phyloP scores from a whole-genome alignment of 495 filamentous ascomycete species.

The Parathielavia appendiculata region DNA sequence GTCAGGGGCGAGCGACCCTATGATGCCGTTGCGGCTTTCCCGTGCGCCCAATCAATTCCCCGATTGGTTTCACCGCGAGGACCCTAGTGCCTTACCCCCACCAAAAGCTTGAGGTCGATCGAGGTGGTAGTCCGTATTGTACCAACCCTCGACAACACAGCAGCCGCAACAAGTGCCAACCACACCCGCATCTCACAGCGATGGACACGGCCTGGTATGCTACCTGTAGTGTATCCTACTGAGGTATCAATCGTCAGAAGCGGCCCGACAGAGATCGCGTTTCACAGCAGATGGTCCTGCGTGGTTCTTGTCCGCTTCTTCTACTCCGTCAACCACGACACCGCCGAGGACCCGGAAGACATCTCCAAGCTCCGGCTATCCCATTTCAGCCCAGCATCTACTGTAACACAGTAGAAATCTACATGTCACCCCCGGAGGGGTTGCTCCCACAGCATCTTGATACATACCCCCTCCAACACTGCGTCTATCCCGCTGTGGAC shows the following conservation, averaged over 20 bases:
- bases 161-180: too few species aligned
- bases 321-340: not conserved
- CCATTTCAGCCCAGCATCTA: too few species aligned
- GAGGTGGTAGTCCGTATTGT: too few species aligned
- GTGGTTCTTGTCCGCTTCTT: too few species aligned
- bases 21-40: slow-evolving; percentile 12
- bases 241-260: not conserved
- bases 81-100: not conserved
- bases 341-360: too few species aligned
- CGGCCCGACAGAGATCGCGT: not conserved
- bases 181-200: not conserved
- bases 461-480: not conserved
- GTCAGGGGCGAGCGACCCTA: slow-evolving; percentile 1
- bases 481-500: not conserved
- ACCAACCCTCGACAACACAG: not conserved
- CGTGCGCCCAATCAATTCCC: slow-evolving; percentile 22
- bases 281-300: not conserved
- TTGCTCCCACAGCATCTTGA: not conserved
- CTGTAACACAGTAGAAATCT: too few species aligned
- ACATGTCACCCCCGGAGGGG: too few species aligned
- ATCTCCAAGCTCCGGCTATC: too few species aligned
- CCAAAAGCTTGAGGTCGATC: slow-evolving; percentile 1
- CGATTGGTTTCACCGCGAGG: slow-evolving; percentile 23
- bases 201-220: not conserved
- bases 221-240: too few species aligned